phyloP scores from a whole-genome alignment of 176 grass and related monocot species.

The Hordeum marinum region DNA sequence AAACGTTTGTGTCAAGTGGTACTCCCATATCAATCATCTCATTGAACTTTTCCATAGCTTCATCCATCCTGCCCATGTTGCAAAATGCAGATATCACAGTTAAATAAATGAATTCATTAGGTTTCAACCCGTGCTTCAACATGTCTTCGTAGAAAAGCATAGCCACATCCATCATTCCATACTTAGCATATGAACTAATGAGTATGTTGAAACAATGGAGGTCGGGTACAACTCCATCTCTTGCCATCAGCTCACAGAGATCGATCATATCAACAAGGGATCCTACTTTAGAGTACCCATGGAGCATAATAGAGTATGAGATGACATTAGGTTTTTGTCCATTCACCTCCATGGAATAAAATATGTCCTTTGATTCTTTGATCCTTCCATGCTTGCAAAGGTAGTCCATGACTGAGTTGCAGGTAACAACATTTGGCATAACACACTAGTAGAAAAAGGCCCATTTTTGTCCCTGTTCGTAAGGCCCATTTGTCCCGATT shows the following conservation, averaged over 20 bases:
- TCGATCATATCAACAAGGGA: neutral
- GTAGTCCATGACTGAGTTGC: neutral
- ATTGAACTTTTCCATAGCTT: neutral
- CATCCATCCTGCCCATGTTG: too few relatives aligned
- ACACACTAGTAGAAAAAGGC: too few relatives aligned
- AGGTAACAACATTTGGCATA: neutral
- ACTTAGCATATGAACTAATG: neutral
- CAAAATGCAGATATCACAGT: too few relatives aligned
- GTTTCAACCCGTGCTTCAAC: too few relatives aligned
- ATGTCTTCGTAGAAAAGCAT: too few relatives aligned
- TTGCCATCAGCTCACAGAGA: neutral
- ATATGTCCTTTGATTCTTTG: neutral
- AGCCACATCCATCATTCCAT: too few relatives aligned
- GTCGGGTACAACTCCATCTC: neutral
- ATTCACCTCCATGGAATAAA: neutral
- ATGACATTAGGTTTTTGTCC: neutral
- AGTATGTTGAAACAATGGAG: neutral
- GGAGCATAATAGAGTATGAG: neutral
- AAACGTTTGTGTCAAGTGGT: neutral
- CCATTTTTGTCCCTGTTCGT: too few relatives aligned
- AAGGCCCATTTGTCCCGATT: too few relatives aligned
- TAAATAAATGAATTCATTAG: too few relatives aligned
- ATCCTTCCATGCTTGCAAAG: slow-evolving; percentile 2
- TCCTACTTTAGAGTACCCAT: neutral
- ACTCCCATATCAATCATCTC: neutral